Evolutionary conservation across 2,329 filamentous ascomycete genomes (phyloP), one percentile per base, ranked within the genome.

Genomic region (Sordariomycetes sp.): DNA sequence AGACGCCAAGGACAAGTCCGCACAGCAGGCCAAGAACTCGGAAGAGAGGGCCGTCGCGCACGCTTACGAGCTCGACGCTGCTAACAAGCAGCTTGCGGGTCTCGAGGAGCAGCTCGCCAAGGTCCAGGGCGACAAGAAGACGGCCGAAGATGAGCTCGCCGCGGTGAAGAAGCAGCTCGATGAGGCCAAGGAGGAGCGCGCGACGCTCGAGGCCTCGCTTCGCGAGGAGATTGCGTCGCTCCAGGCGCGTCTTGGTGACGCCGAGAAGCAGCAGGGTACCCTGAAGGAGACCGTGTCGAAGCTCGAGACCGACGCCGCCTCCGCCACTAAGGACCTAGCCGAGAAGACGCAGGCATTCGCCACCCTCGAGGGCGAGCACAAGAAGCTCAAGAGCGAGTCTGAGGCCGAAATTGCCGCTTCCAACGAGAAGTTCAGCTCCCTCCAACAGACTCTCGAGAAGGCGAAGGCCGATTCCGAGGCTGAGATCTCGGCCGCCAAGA

Each of bases 161-260:
- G 45, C 62, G 34, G 62, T 68, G 55, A 70, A 69, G 61, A 62
- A 66, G 57, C 63, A 71, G 60, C 62, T 70, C 39, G 64, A 65
- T 52, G 66, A 68, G 53, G 65, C 64, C 54, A 62, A 66, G 61
- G 67, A 71, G 60, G 68, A 70, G 61, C 67, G 66, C 32, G 64
- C 64, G 50, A 64, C 68, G 32, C 62, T 71, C 45, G 69, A 70
- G 60, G 55, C 58, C 12, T 62, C 63, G 36, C 61, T 68, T 59
- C 61, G 68, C 57, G 61, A 67, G 53, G 67, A 72, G 61, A 63
- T 68, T 53, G 57, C 61, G 51, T 56, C 63, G 15, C 67, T 69
- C 45, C 67, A 71, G 63, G 59, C 68, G 55, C 65, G 71, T 58
- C 63, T 73, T 34, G 63, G 65, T 56, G 67, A 69, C 52, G 65